Base-by-base conservation (phyloP, 2,329 filamentous ascomycete species). In the Paecilomyces niveus region DNA sequence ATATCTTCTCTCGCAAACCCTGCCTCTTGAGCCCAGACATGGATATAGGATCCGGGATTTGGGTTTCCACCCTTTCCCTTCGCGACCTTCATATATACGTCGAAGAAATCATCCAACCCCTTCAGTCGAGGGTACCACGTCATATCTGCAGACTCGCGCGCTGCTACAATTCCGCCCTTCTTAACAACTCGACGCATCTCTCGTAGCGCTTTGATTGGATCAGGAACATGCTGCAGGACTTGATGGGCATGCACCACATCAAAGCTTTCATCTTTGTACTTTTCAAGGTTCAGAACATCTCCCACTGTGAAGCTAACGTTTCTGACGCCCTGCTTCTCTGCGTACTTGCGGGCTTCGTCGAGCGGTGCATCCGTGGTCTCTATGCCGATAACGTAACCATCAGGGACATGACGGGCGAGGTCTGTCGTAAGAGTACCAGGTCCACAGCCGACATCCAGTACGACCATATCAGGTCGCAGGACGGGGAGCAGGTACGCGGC, bases 221-320 rank as follows among this genome's bases (percentile, higher is more conserved):
- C 74, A 10, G 73, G 65, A 4, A 87, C 71, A 65, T 87, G 84
- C 59, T 81, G 78, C 5, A 87, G 72, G 0, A 86, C 80, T 64
- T 86, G 83, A 63, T 85, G 82, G 9, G 79, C 80, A 64, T 84
- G 81, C 2, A 86, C 83, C 4, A 87, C 65, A 61, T 87, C 85
- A 61, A 87, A 87, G 1, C 71, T 69, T 26, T 72, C 70, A 52
- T 85, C 78, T 1, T 58, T 53, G 53, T 72, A 74, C 0, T 65
- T 60, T 1, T 54, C 24, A 61, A 81, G 72, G 1, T 69, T 61
- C 58, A 78, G 76, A 13, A 79, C 79, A 70, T 77, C 69, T 9
- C 71, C 76, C 2, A 68, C 61, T 22, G 63, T 63, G 60, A 78
- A 78, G 0, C 58, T 61, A 50, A 75, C 59, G 58, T 77, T 77